phyloP scores from a whole-genome alignment of 2,329 filamentous ascomycete genomes.

The Microcyclosporella mali region DNA sequence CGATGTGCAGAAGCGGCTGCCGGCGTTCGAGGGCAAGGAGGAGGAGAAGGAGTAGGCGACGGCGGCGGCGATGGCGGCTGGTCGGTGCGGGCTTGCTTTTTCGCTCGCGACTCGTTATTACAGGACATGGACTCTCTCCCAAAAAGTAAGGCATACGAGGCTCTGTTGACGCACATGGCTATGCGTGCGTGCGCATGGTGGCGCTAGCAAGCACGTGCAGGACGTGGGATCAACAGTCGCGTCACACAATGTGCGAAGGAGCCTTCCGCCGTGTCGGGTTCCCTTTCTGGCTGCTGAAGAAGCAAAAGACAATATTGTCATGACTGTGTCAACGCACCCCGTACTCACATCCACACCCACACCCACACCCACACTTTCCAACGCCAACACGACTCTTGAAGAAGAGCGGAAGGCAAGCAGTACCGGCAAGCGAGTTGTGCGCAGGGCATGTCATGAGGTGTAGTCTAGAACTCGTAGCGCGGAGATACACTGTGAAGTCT shows the following conservation, averaged over 20 bases:
- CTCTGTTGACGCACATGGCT: constrained; percentile 4
- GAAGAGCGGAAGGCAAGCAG: too few relatives aligned
- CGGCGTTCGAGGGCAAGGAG: constrained; percentile 74
- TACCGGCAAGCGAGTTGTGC: not conserved
- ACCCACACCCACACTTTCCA: too few relatives aligned
- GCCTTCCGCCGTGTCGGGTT: too few relatives aligned
- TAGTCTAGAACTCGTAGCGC: not conserved
- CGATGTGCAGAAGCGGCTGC: constrained; percentile 70
- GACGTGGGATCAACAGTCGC: constrained; percentile 8
- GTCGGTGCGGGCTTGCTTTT: not conserved
- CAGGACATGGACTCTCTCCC: constrained; percentile 14
- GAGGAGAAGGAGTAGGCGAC: constrained; percentile 38
- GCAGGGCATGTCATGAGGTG: not conserved
- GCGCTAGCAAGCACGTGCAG: constrained; percentile 3
- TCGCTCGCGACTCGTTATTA: too few relatives aligned
- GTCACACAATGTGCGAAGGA: constrained; percentile 4
- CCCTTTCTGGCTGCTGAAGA: too few relatives aligned
- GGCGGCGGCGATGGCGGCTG: not conserved
- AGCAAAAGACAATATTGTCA: too few relatives aligned
- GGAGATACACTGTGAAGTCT: constrained; percentile 2
- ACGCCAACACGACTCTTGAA: too few relatives aligned
- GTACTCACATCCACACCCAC: too few relatives aligned
- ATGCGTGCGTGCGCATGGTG: constrained; percentile 6
- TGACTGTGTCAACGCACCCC: too few relatives aligned
- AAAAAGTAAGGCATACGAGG: constrained; percentile 5